Base-by-base conservation (phyloP, 2,329 filamentous ascomycete species). In the Colletotrichum lini region DNA sequence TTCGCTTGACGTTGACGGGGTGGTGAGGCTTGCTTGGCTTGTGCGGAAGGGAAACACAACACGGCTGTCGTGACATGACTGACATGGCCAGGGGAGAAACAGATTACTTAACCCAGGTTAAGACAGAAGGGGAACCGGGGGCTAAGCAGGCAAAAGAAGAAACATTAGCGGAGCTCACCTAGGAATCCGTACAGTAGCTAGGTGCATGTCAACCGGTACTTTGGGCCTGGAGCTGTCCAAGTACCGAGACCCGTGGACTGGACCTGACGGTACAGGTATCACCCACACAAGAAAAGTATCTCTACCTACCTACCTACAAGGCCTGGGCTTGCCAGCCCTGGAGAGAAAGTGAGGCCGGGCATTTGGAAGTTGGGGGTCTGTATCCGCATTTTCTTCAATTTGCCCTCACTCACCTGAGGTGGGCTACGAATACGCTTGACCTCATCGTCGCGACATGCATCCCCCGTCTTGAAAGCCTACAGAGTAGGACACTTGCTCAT, bases 331-430 rank as follows among this genome's bases (percentile, higher is more conserved):
- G 26, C 26, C 26, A 26, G 26, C 54, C 53, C 44, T 45, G 52
- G 56, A 70, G 67, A 56, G 56, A 38, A 49, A 54, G 26, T 23
- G 45, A 38, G 60, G 67, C 45, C 67, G 60, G 67, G 62, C 40
- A 56, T 45, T 68, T 68, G 66, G 44, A 9, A 8, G 12, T 21
- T 60, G 44, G 56, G 44, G 16, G 26, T 49, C 13, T 21, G 44
- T 26, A 47, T 65, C 57, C 30, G 57, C 16, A 16, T 21, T 47
- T 40, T 35, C 8, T 16, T 50, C 45, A 50, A n/a, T 59, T 26
- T 30, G 42, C 40, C 12, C 44, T 60, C 35, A 42, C 23, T 30
- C 26, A 50, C 30, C 53, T 58, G 30, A n/a, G 7, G 50, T 30
- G 50, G 16, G 50, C 50, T 13, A 53, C 50, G 50, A 16, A 45